These are phyloP conservation scores for Penicillium malachiteum DNA, from an alignment of 495 filamentous ascomycete species.

Conservation along the genomic window DNA sequence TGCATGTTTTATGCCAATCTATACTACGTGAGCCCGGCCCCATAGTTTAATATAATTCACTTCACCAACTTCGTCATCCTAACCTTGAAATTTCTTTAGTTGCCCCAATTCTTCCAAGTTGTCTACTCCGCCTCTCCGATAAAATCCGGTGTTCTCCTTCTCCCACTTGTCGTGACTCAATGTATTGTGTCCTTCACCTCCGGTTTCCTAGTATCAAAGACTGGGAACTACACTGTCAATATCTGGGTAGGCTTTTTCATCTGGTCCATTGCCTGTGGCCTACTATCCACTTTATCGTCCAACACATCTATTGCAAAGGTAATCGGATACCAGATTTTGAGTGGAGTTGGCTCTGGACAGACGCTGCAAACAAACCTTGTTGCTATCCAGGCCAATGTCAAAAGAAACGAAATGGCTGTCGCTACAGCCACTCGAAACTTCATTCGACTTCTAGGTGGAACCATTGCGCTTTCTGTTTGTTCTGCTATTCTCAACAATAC, in stretches of 20 bases:
- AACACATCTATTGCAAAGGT: slow-evolving; percentile 3
- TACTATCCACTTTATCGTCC: slow-evolving; percentile 2
- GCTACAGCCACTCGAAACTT: slow-evolving; percentile 7
- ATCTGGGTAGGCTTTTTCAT: slow-evolving; percentile 4
- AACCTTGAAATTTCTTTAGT: not conserved
- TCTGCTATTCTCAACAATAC: slow-evolving; percentile 8
- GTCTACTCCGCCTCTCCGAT: slow-evolving; percentile 45
- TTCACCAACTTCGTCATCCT: not conserved
- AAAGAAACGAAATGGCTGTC: slow-evolving; percentile 8
- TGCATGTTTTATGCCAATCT: slow-evolving; percentile 9
- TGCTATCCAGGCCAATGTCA: slow-evolving; percentile 4
- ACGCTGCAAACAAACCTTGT: slow-evolving; percentile 5
- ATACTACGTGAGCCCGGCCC: not conserved
- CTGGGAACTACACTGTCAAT: slow-evolving; percentile 6
- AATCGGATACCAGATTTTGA: slow-evolving; percentile 2
- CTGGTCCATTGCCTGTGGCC: slow-evolving; percentile 6
- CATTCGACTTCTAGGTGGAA: slow-evolving; percentile 4
- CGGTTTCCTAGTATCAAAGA: slow-evolving; percentile 23
- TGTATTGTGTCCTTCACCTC: slow-evolving; percentile 43
- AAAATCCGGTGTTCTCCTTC: slow-evolving; percentile 48
- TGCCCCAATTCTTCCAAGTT: slow-evolving; percentile 31
- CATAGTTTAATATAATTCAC: not conserved
- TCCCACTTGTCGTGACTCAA: slow-evolving; percentile 51
- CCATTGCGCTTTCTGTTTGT: slow-evolving; percentile 3
- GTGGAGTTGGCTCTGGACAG: slow-evolving; percentile 4